Percentiles rank a stretch among this genome's conserved stretches.
These are phyloP conservation scores for Colletotrichum melonis DNA, from an alignment of 2,329 filamentous ascomycete species.

Conservation along the genomic window DNA sequence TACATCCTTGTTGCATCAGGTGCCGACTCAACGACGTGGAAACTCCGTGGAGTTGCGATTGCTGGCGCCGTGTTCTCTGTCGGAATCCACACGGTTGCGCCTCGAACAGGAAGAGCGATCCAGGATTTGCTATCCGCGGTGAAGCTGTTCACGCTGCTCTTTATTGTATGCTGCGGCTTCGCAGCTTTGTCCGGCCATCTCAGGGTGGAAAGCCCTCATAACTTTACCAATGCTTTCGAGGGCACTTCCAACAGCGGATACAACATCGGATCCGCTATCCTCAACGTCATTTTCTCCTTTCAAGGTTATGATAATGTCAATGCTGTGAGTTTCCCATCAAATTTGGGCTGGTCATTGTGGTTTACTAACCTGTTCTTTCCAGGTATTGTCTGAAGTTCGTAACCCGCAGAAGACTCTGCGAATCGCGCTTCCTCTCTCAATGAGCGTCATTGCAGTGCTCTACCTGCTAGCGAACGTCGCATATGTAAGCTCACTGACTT, in stretches of 20 bases:
- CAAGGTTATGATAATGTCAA: constrained; percentile 33
- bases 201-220: constrained; percentile 14
- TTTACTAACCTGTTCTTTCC: neutral
- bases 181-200: constrained; percentile 24
- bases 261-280: constrained; percentile 28
- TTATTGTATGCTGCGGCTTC: constrained; percentile 34
- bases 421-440: constrained; percentile 24
- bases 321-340: neutral
- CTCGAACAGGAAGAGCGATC: constrained; percentile 17
- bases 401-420: constrained; percentile 31
- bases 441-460: constrained; percentile 23
- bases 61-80: constrained; percentile 26
- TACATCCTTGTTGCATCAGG: constrained; percentile 28
- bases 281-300: constrained; percentile 33
- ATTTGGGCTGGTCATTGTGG: no score
- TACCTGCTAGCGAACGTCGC: constrained; percentile 29
- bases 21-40: constrained; percentile 25
- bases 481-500: neutral
- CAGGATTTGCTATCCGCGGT: constrained; percentile 27
- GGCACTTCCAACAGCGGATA: constrained; percentile 29
- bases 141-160: constrained; percentile 28
- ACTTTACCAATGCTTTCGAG: constrained; percentile 25
- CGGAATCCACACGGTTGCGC: constrained; percentile 25
- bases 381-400: constrained; percentile 29
- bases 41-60: constrained; percentile 24